These are phyloP conservation scores for Hirsutella rhossiliensis DNA, from an alignment of 2,329 filamentous ascomycete genomes.

Conservation along the genomic window DNA sequence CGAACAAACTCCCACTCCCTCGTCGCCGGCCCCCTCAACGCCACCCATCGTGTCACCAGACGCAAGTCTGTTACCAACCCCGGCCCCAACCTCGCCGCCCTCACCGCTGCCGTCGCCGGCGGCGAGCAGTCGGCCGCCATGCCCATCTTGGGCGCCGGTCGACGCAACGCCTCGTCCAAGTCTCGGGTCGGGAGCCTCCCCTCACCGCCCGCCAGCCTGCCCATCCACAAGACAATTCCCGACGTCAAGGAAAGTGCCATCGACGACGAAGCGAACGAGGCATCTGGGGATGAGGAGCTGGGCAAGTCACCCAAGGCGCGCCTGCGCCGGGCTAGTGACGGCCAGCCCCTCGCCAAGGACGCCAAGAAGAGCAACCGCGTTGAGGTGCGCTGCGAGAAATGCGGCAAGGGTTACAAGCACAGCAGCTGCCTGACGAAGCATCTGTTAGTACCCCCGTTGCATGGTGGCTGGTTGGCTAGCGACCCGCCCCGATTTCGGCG, in stretches of 20 bases:
- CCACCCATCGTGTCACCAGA: conserved; percentile 76
- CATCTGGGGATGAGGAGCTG: conserved; percentile 42
- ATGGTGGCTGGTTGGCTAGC: conserved; percentile 2
- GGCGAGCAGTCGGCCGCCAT: conserved; percentile 44
- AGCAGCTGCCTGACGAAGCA: conserved; percentile 99
- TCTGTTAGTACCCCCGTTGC: conserved; percentile 62
- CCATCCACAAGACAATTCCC: conserved; percentile 39
- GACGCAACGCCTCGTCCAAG: conserved; percentile 61
- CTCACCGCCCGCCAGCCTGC: conserved; percentile 56
- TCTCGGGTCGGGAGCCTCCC: conserved; percentile 45
- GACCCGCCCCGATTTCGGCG: conserved; percentile 3
- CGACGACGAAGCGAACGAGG: conserved; percentile 53
- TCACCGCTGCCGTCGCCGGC: conserved; percentile 62
- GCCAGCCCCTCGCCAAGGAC: conserved; percentile 68
- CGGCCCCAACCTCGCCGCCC: conserved; percentile 59
- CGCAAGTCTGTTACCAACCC: conserved; percentile 85
- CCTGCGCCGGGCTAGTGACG: conserved; percentile 65
- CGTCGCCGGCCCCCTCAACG: conserved; percentile 64
- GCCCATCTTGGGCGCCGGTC: conserved; percentile 44
- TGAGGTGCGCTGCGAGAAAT: conserved; percentile 93
- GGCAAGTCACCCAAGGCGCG: conserved; percentile 36
- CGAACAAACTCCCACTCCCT: conserved; percentile 75
- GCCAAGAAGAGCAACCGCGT: conserved; percentile 73
- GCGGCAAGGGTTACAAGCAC: conserved; percentile 99
- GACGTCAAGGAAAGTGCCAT: conserved; percentile 52